Base-by-base conservation (phyloP, 2,329 filamentous ascomycete species). In the Fusarium sp. region DNA sequence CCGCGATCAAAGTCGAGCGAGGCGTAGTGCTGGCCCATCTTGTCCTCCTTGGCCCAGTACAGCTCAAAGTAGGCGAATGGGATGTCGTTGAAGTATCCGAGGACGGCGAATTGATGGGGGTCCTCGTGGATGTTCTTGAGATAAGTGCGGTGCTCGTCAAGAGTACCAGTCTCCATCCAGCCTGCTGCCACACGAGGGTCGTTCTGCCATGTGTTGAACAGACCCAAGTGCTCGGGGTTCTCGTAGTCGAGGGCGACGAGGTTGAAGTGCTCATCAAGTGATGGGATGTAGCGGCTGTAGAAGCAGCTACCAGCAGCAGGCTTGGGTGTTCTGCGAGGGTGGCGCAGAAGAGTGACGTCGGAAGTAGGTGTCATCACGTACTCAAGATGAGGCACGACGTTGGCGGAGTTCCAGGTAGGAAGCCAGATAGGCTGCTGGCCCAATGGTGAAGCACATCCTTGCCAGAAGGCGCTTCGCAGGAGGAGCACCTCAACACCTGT, bases 151-250 rank as follows among this genome's bases (percentile, higher is more conserved):
- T 93, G 91, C 77, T 93, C 85, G 30, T 92, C 90, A 42, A 92
- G 80, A 2, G 90, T 90, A 41, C 91, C 91, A 1, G 89, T 91
- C 81, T 93, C 90, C 74, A 92, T 91, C 91, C 91, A 94, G 7
- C 90, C 91, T 73, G 88, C 85, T 23, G 90, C 90, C 45, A 94
- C 91, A 58, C 91, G 90, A 39, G 91, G 91, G 76, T 93, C 91
- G 76, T 94, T 94, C 79, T 93, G 91, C 91, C 91, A 94, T 42
- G 82, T 84, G 80, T 93, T 88, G 83, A 94, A 93, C 11, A 92
- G 83, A 23, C 82, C 79, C 50, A 93, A 79, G 78, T 94, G 90
- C 64, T 84, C 82, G 0, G 82, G 75, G 74, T 91, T 82, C 49
- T 82, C 74, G 79, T 86, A 91, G 78, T 93, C 89, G 2, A 94